A percentile compares a stretch with the other conserved stretches of the same genome.
Conservation (phyloP, 495 filamentous ascomycete genomes). For the Neurospora sp. region DNA sequence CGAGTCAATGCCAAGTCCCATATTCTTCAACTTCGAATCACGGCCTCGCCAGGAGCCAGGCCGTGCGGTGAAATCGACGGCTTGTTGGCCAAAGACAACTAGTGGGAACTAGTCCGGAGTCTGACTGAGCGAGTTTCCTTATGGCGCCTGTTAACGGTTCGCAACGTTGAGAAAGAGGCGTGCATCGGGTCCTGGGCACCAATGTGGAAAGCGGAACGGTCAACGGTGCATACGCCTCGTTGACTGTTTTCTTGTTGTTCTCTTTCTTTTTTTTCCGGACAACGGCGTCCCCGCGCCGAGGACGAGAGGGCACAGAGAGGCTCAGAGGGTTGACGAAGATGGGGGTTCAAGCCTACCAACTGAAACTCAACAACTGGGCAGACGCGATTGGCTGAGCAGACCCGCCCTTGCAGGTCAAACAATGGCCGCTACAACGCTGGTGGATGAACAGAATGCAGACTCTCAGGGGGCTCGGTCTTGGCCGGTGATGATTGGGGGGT, state of each 20-base stretch:
- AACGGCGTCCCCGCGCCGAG: not conserved
- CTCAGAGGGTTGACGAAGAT: not conserved
- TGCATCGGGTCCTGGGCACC: not conserved
- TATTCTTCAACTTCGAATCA: not conserved
- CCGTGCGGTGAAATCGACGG: not conserved
- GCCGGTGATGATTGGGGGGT: not conserved
- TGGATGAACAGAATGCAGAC: not conserved
- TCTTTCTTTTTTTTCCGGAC: not conserved
- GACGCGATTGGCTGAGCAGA: constrained; percentile 14
- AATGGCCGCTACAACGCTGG: constrained; percentile 16
- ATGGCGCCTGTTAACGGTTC: not conserved
- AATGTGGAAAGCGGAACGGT: not conserved
- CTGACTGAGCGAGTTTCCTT: not conserved
- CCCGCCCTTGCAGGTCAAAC: constrained; percentile 17
- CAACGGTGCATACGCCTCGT: not conserved
- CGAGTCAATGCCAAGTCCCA: not conserved
- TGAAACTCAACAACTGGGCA: constrained; percentile 4
- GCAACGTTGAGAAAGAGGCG: not conserved
- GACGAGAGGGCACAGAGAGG: not conserved
- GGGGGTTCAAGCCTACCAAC: constrained; percentile 2
- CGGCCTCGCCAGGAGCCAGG: not conserved
- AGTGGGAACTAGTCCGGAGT: not conserved
- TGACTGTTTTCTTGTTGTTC: not conserved
- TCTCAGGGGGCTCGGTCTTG: not conserved
- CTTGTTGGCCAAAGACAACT: not conserved